A percentile compares a stretch with the other conserved stretches of the same genome.
These are phyloP conservation scores for Fusarium lyarnte DNA, from an alignment of 2,329 filamentous ascomycete genomes.

Conservation along the genomic window DNA sequence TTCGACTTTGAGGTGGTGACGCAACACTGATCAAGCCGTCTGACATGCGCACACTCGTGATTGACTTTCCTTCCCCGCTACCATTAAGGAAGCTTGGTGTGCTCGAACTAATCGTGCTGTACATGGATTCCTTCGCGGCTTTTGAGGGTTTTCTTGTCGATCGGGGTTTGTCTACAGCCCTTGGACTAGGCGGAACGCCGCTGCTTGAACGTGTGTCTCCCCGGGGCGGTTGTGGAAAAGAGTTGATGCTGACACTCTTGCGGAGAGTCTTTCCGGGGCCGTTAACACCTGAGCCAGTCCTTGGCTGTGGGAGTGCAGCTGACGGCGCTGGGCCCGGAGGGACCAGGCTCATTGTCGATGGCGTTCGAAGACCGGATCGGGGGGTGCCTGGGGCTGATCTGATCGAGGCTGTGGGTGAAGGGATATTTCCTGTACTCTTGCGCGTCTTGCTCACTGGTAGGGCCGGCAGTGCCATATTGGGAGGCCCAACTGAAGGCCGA, in stretches of 20 bases:
- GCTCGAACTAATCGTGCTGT: constrained; percentile 57
- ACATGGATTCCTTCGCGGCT: constrained; percentile 64
- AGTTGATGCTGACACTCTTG: constrained; percentile 92
- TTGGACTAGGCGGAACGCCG: constrained; percentile 71
- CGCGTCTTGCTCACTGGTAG: constrained; percentile 78
- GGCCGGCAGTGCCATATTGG: constrained; percentile 76
- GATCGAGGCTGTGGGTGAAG: constrained; percentile 47
- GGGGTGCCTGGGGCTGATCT: constrained; percentile 60
- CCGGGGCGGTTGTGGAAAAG: constrained; percentile 89
- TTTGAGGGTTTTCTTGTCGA: constrained; percentile 62
- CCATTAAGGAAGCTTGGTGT: constrained; percentile 83
- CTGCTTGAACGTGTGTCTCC: constrained; percentile 63
- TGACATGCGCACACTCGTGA: constrained; percentile 72
- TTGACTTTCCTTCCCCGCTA: constrained; percentile 79
- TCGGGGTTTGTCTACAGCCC: constrained; percentile 61
- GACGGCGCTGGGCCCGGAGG: constrained; percentile 64
- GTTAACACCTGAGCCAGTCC: constrained; percentile 64
- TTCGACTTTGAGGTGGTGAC: constrained; percentile 88
- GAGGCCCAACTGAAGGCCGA: constrained; percentile 75
- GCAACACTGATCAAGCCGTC: constrained; percentile 80
- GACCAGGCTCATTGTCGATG: constrained; percentile 63
- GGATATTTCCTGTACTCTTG: constrained; percentile 67
- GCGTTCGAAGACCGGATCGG: constrained; percentile 67
- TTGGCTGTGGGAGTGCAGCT: constrained; percentile 65
- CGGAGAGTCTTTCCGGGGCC: constrained; percentile 75